Evolutionary conservation across 345 rosid species (phyloP).

Genomic region (Ceriops tagal): DNA sequence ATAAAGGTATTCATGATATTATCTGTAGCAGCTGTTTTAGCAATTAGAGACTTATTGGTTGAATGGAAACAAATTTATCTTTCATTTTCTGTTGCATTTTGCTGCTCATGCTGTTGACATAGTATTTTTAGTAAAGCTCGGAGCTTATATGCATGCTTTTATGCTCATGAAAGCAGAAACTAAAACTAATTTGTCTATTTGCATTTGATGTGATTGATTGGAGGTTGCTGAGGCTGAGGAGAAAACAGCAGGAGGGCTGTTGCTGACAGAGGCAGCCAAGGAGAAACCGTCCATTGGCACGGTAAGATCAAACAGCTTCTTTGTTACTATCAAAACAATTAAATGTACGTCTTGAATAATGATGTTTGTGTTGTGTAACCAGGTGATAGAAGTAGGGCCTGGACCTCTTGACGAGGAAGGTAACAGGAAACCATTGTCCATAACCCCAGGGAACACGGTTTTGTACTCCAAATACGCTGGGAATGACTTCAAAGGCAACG

Average conservation of each 20-base stretch:
- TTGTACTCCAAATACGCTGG: slow-evolving; percentile 92
- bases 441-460: slow-evolving; percentile 67
- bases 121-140: too few species aligned
- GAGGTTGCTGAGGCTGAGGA: slow-evolving; percentile 92
- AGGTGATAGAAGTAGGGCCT: slow-evolving; percentile 86
- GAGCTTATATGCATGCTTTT: too few species aligned
- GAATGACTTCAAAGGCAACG: slow-evolving; percentile 77
- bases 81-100: too few species aligned
- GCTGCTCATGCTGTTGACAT: too few species aligned
- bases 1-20: slow-evolving; percentile 50
- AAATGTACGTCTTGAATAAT: neutral
- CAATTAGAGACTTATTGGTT: neutral
- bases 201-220: slow-evolving; percentile 2
- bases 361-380: slow-evolving; percentile 5
- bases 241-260: slow-evolving; percentile 92
- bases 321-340: neutral
- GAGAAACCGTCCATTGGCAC: slow-evolving; percentile 92
- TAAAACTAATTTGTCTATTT: too few species aligned
- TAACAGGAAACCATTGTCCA: slow-evolving; percentile 42
- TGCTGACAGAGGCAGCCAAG: slow-evolving; percentile 77
- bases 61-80: too few species aligned
- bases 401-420: slow-evolving; percentile 85
- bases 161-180: too few species aligned
- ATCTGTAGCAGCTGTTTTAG: neutral
- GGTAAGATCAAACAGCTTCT: slow-evolving; percentile 31